These are phyloP conservation scores for Hondaea fermentalgiana DNA, from an alignment of 108 stramenopile genomes.

Conservation along the genomic window DNA sequence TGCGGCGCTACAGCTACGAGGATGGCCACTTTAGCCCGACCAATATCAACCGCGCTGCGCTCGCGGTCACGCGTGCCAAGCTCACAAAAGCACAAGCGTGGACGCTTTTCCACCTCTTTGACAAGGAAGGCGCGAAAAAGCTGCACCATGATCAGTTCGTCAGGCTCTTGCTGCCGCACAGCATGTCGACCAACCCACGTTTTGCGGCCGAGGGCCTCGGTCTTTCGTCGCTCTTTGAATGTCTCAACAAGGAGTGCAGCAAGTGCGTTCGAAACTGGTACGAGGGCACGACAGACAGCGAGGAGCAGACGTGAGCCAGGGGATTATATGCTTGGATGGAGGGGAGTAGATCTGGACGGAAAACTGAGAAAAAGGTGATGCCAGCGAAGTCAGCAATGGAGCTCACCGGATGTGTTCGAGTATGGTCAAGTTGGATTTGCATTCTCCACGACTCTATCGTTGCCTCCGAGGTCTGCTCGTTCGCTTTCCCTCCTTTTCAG, in stretches of 20 bases:
- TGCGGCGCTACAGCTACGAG: background rate
- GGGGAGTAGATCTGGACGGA: no score
- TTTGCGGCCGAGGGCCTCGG: background rate
- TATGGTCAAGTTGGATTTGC: no score
- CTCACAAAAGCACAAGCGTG: background rate
- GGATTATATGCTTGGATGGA: no score
- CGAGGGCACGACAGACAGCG: background rate
- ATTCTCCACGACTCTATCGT: no score
- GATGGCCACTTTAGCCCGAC: slow-evolving; percentile 11
- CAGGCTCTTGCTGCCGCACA: background rate
- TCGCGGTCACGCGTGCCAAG: background rate
- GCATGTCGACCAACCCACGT: background rate
- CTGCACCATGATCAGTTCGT: slow-evolving; percentile 4
- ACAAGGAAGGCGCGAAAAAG: background rate
- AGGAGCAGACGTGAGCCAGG: background rate
- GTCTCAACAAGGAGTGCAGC: background rate
- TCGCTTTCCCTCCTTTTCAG: no score
- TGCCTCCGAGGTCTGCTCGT: no score
- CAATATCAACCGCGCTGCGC: slow-evolving; percentile 8
- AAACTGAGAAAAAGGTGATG: no score
- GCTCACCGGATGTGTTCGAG: no score
- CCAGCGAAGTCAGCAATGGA: no score
- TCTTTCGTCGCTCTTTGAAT: background rate
- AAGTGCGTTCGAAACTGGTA: slow-evolving; percentile 3
- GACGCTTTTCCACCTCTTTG: background rate